Conservation (phyloP, 352 stramenopile species). For the Plasmopara muralis region DNA sequence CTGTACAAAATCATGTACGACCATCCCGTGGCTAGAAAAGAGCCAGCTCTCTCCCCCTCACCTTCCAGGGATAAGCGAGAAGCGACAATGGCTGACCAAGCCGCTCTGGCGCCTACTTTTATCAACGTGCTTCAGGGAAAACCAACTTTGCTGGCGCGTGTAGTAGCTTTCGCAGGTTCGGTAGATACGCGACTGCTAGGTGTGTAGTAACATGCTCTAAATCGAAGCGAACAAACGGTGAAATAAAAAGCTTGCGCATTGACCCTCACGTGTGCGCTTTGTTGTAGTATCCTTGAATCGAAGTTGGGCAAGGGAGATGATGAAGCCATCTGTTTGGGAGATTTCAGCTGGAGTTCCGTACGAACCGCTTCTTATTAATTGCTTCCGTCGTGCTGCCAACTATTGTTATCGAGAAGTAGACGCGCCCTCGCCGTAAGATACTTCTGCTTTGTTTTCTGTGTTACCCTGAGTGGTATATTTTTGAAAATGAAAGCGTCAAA, state of each 20-base stretch:
- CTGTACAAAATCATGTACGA: constrained; percentile 6
- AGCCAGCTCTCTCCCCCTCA: constrained; percentile 21
- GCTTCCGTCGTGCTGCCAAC: constrained; percentile 75
- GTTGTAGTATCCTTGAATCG: constrained; percentile 57
- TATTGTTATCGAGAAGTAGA: constrained; percentile 86
- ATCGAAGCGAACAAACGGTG: background rate
- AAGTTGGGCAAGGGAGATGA: constrained; percentile 73
- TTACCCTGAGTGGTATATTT: background rate
- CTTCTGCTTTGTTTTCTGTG: constrained; percentile 1
- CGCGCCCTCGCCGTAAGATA: constrained; percentile 72
- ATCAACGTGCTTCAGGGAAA: constrained; percentile 47
- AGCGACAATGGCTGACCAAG: constrained; percentile 23
- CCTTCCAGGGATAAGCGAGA: constrained; percentile 11
- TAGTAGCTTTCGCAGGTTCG: constrained; percentile 59
- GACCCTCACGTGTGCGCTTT: constrained; percentile 2
- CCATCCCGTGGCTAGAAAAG: constrained; percentile 4
- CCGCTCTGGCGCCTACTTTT: constrained; percentile 1
- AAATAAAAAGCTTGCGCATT: constrained; percentile 4
- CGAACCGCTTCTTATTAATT: constrained; percentile 69
- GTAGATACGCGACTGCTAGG: constrained; percentile 46
- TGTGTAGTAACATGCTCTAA: constrained; percentile 23
- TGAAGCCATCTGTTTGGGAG: constrained; percentile 79
- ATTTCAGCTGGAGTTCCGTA: constrained; percentile 71
- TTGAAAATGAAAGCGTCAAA: background rate
- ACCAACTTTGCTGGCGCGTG: constrained; percentile 45